A percentile compares a stretch with the other conserved stretches of the same genome.
Conservation (phyloP, 495 filamentous ascomycete genomes). For the Lineolata rhizophorae region DNA sequence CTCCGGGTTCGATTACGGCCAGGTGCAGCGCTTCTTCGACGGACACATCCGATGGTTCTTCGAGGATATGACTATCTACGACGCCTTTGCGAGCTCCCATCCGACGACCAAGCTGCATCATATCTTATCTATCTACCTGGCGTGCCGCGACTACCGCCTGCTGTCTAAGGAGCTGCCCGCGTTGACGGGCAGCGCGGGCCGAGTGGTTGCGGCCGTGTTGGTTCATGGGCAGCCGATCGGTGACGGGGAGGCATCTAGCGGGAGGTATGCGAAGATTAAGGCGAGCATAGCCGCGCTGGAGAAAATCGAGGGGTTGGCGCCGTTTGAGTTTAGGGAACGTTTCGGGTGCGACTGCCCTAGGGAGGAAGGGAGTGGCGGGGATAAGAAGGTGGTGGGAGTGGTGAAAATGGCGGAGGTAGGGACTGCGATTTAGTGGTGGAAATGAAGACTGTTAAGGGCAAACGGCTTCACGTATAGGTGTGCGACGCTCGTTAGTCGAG, state of each 20-base stretch:
- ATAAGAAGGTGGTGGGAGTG: too few relatives aligned
- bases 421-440: too few relatives aligned
- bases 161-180: slow-evolving; percentile 25
- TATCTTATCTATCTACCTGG: slow-evolving; percentile 26
- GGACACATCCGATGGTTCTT: slow-evolving; percentile 55
- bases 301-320: slow-evolving; percentile 31
- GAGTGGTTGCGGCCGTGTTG: slow-evolving; percentile 49
- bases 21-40: slow-evolving; percentile 59
- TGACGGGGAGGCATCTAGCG: slow-evolving; percentile 35
- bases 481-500: too few relatives aligned
- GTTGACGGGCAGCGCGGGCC: slow-evolving; percentile 20
- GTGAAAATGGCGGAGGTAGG: too few relatives aligned
- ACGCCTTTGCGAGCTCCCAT: slow-evolving; percentile 74
- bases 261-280: slow-evolving; percentile 48
- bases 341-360: slow-evolving; percentile 40
- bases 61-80: slow-evolving; percentile 71
- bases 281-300: slow-evolving; percentile 46
- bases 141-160: slow-evolving; percentile 32
- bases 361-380: too few relatives aligned
- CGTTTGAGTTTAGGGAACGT: slow-evolving; percentile 33
- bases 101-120: slow-evolving; percentile 40
- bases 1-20: slow-evolving; percentile 52
- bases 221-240: slow-evolving; percentile 51
- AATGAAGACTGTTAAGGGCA: too few relatives aligned
- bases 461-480: too few relatives aligned